Conservation (phyloP, 2,329 filamentous ascomycete species). For the Aspergillus uvarum region DNA sequence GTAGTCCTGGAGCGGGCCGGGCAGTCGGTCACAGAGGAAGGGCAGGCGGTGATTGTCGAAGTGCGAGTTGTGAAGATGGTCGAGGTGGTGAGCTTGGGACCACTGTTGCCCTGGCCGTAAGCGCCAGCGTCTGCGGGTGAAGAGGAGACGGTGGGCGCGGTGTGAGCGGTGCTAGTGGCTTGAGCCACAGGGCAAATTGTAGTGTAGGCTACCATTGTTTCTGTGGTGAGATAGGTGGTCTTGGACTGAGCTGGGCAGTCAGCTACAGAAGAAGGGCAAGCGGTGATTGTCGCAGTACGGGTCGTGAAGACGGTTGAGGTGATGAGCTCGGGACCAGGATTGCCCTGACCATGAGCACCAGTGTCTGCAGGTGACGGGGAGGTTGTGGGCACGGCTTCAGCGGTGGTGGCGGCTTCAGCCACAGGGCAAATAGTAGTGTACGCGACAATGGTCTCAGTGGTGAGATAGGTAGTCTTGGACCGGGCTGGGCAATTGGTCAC, state of each 20-base stretch:
- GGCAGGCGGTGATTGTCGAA: constrained; percentile 30
- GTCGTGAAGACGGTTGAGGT: constrained; percentile 26
- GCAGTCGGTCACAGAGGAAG: constrained; percentile 28
- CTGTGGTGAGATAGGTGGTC: constrained; percentile 23
- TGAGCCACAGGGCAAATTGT: constrained; percentile 22
- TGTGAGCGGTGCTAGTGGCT: background rate
- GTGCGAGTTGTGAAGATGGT: constrained; percentile 23
- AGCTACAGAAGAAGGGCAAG: constrained; percentile 27
- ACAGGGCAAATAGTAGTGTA: constrained; percentile 27
- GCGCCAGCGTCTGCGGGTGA: too few species aligned
- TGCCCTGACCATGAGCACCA: background rate
- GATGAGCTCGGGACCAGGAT: constrained; percentile 1
- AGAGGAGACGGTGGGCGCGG: too few species aligned
- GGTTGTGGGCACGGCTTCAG: too few species aligned
- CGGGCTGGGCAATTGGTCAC: constrained; percentile 30
- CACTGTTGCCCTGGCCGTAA: background rate
- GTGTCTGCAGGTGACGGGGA: too few species aligned
- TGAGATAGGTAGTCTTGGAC: constrained; percentile 17
- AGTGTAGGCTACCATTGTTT: constrained; percentile 22
- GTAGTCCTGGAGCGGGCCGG: constrained; percentile 20
- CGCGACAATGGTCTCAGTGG: constrained; percentile 24
- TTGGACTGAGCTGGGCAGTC: constrained; percentile 25
- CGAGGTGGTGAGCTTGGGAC: constrained; percentile 16
- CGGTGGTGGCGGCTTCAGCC: background rate
- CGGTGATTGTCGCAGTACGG: constrained; percentile 26